These are phyloP conservation scores for Trichothecium roseum DNA, from an alignment of 2,329 filamentous ascomycete genomes.

Conservation along the genomic window DNA sequence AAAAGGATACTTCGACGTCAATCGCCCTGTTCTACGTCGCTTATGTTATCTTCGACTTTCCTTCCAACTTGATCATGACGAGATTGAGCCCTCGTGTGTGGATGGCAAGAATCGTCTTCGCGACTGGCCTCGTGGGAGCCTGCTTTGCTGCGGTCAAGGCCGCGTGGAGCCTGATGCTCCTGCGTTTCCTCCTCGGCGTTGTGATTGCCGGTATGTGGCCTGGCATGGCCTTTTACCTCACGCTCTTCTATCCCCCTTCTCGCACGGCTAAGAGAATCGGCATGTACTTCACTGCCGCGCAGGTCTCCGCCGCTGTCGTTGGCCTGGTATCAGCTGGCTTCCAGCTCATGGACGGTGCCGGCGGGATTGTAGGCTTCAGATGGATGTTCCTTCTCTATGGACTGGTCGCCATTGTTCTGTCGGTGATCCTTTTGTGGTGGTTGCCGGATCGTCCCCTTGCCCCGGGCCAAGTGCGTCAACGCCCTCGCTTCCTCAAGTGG, in stretches of 20 bases:
- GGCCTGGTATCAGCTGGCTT: conserved; percentile 85
- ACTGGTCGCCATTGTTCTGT: conserved; percentile 61
- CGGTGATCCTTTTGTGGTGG: conserved; percentile 75
- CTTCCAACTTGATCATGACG: conserved; percentile 84
- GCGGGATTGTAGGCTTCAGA: conserved; percentile 70
- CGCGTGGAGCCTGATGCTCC: conserved; percentile 80
- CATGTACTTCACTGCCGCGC: conserved; percentile 79
- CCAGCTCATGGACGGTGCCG: conserved; percentile 75
- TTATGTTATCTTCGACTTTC: conserved; percentile 82
- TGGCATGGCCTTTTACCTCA: conserved; percentile 87
- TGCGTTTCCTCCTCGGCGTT: conserved; percentile 74
- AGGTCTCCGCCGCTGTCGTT: conserved; percentile 81
- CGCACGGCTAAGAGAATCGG: conserved; percentile 81
- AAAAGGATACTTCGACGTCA: conserved; percentile 73
- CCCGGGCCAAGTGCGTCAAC: conserved; percentile 51
- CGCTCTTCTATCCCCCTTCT: conserved; percentile 82
- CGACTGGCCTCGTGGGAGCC: conserved; percentile 72
- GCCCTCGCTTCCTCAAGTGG: conserved; percentile 47
- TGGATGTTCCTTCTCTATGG: conserved; percentile 94
- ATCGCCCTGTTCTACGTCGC: conserved; percentile 85
- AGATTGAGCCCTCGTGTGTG: conserved; percentile 74
- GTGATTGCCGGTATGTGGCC: conserved; percentile 94
- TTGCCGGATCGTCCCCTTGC: conserved; percentile 71
- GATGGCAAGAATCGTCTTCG: conserved; percentile 87
- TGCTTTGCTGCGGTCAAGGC: conserved; percentile 75